Conservation (phyloP, 805 yeast genomes). For the Zygoascus bituminiphila region DNA sequence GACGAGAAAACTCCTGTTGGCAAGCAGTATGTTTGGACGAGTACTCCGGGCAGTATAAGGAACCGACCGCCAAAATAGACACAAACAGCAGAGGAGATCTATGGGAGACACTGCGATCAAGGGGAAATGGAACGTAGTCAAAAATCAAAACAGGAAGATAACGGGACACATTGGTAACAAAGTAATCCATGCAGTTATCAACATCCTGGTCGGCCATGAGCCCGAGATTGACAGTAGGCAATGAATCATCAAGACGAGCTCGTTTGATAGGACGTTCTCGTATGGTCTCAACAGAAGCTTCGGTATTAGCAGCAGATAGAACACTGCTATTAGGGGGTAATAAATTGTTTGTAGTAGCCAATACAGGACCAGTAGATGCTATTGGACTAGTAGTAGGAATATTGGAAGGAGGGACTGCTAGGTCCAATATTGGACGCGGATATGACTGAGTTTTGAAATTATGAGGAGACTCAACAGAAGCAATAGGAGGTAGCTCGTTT, state of each 20-base stretch:
- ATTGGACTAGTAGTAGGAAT: too few relatives aligned
- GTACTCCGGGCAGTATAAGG: slow-evolving; percentile 14
- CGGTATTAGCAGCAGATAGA: background rate
- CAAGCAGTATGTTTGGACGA: slow-evolving; percentile 10
- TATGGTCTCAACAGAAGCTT: background rate
- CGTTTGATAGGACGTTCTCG: background rate
- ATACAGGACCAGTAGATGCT: background rate
- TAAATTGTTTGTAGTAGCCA: background rate
- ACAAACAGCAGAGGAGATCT: slow-evolving; percentile 14
- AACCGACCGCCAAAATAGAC: slow-evolving; percentile 16
- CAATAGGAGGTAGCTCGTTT: slow-evolving; percentile 1
- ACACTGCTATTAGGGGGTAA: background rate
- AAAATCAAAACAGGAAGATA: slow-evolving; percentile 18
- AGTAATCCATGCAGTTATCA: slow-evolving; percentile 13
- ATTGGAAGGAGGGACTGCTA: background rate
- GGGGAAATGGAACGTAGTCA: slow-evolving; percentile 13
- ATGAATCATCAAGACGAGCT: background rate
- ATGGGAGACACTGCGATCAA: slow-evolving; percentile 8
- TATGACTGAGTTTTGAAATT: background rate
- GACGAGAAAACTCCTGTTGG: slow-evolving; percentile 10
- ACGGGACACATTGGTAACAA: slow-evolving; percentile 12
- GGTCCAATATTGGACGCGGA: too few relatives aligned
- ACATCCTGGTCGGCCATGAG: slow-evolving; percentile 3
- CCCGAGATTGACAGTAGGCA: background rate
- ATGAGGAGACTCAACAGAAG: background rate